phyloP scores from a whole-genome alignment of 106 monocot species.

The Posidonia australis region DNA sequence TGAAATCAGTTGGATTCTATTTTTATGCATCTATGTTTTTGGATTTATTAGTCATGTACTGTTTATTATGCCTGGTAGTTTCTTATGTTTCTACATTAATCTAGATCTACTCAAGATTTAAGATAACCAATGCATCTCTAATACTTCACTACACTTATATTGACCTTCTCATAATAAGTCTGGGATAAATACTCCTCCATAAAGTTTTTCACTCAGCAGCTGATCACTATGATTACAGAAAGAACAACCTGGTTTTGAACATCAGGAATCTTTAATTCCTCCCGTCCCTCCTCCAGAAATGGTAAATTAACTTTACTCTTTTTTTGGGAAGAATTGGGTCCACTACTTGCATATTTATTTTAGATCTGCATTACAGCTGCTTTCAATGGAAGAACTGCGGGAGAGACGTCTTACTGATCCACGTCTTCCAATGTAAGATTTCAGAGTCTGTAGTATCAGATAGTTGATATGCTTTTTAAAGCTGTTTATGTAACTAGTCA shows the following conservation, averaged over 20 bases:
- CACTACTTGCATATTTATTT: not conserved
- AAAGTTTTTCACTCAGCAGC: not conserved
- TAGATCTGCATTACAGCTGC: slow-evolving; percentile 39
- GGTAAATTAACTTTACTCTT: slow-evolving; percentile 16
- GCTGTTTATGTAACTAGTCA: too few relatives aligned
- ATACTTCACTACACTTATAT: too few relatives aligned
- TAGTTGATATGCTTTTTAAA: not conserved
- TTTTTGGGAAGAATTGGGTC: not conserved
- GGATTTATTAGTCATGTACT: too few relatives aligned
- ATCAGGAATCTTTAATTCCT: slow-evolving; percentile 67
- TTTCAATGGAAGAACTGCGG: slow-evolving; percentile 72
- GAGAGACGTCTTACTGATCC: slow-evolving; percentile 79
- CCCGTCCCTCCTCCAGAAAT: slow-evolving; percentile 65
- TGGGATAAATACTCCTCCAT: not conserved
- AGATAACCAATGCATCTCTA: too few relatives aligned
- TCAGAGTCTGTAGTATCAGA: not conserved
- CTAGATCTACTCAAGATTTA: too few relatives aligned
- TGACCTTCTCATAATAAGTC: not conserved
- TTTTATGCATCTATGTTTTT: too few relatives aligned
- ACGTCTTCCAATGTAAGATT: slow-evolving; percentile 71
- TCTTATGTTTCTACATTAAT: too few relatives aligned
- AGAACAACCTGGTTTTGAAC: slow-evolving; percentile 76
- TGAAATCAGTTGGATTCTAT: too few relatives aligned
- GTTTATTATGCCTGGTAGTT: too few relatives aligned
- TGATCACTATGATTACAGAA: slow-evolving; percentile 38